A percentile compares a stretch with the other conserved stretches of the same genome.
Evolutionary conservation across 2,329 filamentous ascomycete species (phyloP).

Genomic region (Fusarium multiceps): DNA sequence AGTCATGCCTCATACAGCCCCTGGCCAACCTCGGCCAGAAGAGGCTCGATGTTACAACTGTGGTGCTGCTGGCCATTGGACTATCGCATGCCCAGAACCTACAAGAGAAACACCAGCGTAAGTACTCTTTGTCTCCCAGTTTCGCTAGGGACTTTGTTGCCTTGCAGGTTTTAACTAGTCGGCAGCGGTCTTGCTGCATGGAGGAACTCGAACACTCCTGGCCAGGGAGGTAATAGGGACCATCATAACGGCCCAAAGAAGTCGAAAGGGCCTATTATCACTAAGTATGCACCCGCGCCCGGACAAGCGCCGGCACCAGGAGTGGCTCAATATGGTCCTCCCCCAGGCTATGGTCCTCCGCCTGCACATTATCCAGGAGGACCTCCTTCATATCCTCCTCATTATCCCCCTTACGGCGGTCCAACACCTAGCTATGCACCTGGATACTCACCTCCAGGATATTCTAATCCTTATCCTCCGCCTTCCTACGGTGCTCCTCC

Average conservation of each 20-base stretch:
- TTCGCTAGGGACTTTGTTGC: neutral
- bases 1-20: slow-evolving; percentile 47
- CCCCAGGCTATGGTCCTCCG: slow-evolving; percentile 42
- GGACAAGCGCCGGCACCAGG: slow-evolving; percentile 30
- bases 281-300: slow-evolving; percentile 50
- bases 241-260: slow-evolving; percentile 49
- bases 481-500: slow-evolving; percentile 36
- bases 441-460: slow-evolving; percentile 44
- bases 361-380: slow-evolving; percentile 42
- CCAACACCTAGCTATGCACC: slow-evolving; percentile 41
- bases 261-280: slow-evolving; percentile 51
- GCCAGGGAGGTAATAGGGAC: slow-evolving; percentile 44
- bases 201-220: slow-evolving; percentile 49
- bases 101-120: slow-evolving; percentile 62
- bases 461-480: slow-evolving; percentile 44
- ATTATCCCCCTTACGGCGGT: slow-evolving; percentile 41
- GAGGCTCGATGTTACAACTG: slow-evolving; percentile 66
- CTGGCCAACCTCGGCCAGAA: slow-evolving; percentile 49
- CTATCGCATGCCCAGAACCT: slow-evolving; percentile 64
- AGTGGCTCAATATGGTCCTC: slow-evolving; percentile 41
- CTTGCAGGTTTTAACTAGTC: slow-evolving; percentile 20
- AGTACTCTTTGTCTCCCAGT: slow-evolving; percentile 46
- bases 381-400: slow-evolving; percentile 39
- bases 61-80: slow-evolving; percentile 62
- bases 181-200: slow-evolving; percentile 53